Conservation (phyloP, 805 yeast genomes). For the Wickerhamiella occidentalis region DNA sequence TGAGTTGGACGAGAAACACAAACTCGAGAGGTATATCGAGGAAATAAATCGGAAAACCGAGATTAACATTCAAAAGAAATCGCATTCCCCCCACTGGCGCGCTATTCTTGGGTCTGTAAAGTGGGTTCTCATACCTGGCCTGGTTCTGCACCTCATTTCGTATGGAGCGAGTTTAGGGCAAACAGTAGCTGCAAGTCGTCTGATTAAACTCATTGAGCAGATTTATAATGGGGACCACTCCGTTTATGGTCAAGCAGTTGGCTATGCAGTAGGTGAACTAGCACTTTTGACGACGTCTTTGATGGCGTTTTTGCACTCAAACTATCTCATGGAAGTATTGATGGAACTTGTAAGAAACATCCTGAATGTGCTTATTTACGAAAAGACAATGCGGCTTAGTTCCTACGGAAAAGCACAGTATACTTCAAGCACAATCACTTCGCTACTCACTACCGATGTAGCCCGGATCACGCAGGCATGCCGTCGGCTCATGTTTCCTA, state of each 20-base stretch:
- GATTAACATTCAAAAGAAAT: conserved; percentile 4
- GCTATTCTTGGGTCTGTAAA: conserved; percentile 21
- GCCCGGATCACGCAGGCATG: conserved; percentile 54
- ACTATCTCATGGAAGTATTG: background rate
- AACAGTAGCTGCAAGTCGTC: conserved; percentile 19
- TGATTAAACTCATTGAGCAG: conserved; percentile 12
- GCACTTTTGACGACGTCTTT: background rate
- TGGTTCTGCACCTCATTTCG: conserved; percentile 11
- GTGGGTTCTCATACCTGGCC: conserved; percentile 8
- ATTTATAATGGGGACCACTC: conserved; percentile 12
- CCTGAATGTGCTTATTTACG: conserved; percentile 55
- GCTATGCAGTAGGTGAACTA: conserved; percentile 56
- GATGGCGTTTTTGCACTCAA: background rate
- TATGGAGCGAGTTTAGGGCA: conserved; percentile 20
- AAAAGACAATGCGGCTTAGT: conserved; percentile 53
- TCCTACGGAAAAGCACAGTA: conserved; percentile 45
- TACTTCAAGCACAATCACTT: conserved; percentile 61
- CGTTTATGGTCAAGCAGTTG: conserved; percentile 44
- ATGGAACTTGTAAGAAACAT: conserved; percentile 52
- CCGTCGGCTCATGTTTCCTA: conserved; percentile 19
- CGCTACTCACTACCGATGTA: conserved; percentile 69
- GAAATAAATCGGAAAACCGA: conserved; percentile 16
- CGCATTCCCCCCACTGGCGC: conserved; percentile 4
- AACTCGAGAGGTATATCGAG: conserved; percentile 14
- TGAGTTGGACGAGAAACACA: conserved; percentile 15